These are phyloP conservation scores for Laetiporus sulphureus DNA, from an alignment of 1,284 basidiomycete species.

Conservation along the genomic window DNA sequence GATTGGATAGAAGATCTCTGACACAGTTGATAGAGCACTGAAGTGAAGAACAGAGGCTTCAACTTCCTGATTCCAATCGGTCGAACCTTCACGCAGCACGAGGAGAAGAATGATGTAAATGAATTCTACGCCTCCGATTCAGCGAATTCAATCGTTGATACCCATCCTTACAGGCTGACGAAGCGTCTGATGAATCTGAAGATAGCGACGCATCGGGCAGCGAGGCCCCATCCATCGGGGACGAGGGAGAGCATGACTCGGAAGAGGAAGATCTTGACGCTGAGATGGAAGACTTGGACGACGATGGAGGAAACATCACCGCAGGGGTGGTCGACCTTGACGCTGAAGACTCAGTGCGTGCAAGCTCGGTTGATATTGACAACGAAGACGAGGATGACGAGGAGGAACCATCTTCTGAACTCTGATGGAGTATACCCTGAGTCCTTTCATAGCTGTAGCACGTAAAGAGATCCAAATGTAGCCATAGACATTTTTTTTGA, in stretches of 20 bases:
- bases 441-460: too few relatives aligned
- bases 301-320: constrained; percentile 34
- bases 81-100: constrained; percentile 60
- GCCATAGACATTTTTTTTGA: too few relatives aligned
- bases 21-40: constrained; percentile 42
- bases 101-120: constrained; percentile 78
- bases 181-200: constrained; percentile 38
- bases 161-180: constrained; percentile 44
- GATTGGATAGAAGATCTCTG: too few relatives aligned
- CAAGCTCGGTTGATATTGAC: neutral
- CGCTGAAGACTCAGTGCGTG: constrained; percentile 20
- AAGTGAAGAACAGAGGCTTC: constrained; percentile 60
- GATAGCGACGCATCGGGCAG: constrained; percentile 35
- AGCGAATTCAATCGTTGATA: too few relatives aligned
- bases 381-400: constrained; percentile 11
- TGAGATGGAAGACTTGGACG: constrained; percentile 68
- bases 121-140: constrained; percentile 24
- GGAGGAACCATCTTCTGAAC: constrained; percentile 2
- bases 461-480: too few relatives aligned
- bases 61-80: constrained; percentile 69
- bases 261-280: constrained; percentile 53
- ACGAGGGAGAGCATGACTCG: constrained; percentile 29
- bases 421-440: too few relatives aligned
- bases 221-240: constrained; percentile 30
- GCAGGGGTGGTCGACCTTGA: constrained; percentile 33